Base-by-base conservation (phyloP, 2,329 filamentous ascomycete species). In the Ophiocordyceps camponoti-saundersi region DNA sequence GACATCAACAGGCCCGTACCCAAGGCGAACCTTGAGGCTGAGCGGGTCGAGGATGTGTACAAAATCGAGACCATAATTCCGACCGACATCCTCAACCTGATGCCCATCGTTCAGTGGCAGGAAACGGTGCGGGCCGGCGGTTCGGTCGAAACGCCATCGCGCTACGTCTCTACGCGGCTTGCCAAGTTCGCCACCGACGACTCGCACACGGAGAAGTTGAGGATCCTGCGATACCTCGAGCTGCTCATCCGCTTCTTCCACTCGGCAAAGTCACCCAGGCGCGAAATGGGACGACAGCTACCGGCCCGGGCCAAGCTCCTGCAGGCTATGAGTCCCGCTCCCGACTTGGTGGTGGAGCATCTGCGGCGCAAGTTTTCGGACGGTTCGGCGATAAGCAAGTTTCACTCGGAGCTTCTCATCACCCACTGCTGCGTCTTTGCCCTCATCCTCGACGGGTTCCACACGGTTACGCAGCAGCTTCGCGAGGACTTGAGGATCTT, bases 41-140 rank as follows among this genome's bases (percentile, higher is more conserved):
- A 72, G 23, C 77, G 76, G 42, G 75, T 85, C 21, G 72, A 81
- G 50, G 80, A 88, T 48, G 84, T 88, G 36, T 92, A 92, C 62
- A 70, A 80, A 4, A 69, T 79, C 16, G 70, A 78, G 29, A 68
- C 68, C 8, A 68, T 92, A 36, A 78, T 92, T 46, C 82, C 82
- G 2, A 63, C 66, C 21, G 79, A 84, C 36, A 74, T 83, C 22
- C 72, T 88, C 60, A 75, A 77, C 46, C 65, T 77, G 13, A 70
- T 92, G 8, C 76, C 79, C 12, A 73, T 89, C 48, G 77, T 77
- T 56, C 80, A 86, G 53, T 92, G 85, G 85, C 72, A 82, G 52
- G 77, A 86, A 49, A 72, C 74, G 44, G 69, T 73, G n/a, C 72
- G 73, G 54, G 70, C 72, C 22, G 71, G 72, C 30, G 68, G 79